phyloP scores from a whole-genome alignment of 176 grass and related monocot species.

The Thinopyrum elongatum region DNA sequence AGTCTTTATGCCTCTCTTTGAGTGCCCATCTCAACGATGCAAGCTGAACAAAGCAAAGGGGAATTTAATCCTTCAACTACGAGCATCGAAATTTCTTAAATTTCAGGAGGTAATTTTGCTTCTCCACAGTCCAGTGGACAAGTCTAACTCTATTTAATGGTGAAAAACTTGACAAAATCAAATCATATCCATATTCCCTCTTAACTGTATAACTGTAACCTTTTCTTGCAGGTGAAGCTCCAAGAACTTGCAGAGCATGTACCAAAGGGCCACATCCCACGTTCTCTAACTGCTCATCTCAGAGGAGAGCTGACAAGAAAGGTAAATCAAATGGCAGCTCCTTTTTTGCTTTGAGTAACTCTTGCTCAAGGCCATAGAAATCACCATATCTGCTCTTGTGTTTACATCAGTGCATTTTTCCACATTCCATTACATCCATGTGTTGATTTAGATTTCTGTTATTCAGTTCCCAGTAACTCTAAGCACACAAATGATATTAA shows the following conservation, averaged over 20 bases:
- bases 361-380: background rate
- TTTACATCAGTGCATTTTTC: background rate
- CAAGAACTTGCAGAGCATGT: slow-evolving; percentile 99
- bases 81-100: slow-evolving; percentile 97
- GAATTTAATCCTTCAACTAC: slow-evolving; percentile 90
- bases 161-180: background rate
- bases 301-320: slow-evolving; percentile 98
- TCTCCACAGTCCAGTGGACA: slow-evolving; percentile 1
- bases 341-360: slow-evolving; percentile 1
- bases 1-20: slow-evolving; percentile 94
- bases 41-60: slow-evolving; percentile 91
- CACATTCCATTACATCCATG: background rate
- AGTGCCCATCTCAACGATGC: slow-evolving; percentile 93
- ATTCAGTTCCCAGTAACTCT: background rate
- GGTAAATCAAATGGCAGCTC: slow-evolving; percentile 34
- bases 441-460: background rate
- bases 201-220: slow-evolving; percentile 1
- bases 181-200: background rate
- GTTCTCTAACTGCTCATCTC: slow-evolving; percentile 91
- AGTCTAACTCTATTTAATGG: slow-evolving; percentile 3
- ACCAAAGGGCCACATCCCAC: slow-evolving; percentile 97
- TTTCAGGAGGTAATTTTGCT: slow-evolving; percentile 84
- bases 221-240: slow-evolving; percentile 80
- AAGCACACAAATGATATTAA: background rate
- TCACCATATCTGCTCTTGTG: background rate